Conservation (phyloP, 345 rosid genomes). For the Aquilaria malaccensis region DNA sequence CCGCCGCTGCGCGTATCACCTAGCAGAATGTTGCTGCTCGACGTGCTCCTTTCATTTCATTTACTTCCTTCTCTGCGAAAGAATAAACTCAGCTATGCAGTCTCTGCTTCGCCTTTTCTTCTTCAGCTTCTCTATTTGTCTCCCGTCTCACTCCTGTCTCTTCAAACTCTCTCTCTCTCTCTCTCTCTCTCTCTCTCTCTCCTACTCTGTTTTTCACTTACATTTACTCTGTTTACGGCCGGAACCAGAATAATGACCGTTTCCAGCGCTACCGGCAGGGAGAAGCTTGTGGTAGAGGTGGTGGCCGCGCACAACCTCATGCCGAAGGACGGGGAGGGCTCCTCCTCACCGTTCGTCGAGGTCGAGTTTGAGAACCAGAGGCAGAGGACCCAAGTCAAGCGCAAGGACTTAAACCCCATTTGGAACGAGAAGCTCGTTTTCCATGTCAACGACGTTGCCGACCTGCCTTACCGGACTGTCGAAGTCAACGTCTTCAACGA, state of each 20-base stretch:
- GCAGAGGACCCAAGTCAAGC: conserved; percentile 43
- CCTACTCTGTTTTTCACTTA: too few species aligned
- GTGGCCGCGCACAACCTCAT: conserved; percentile 66
- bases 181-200: not conserved
- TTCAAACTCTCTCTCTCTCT: not conserved
- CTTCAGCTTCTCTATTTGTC: not conserved
- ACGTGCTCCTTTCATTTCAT: not conserved
- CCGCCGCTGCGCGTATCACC: not conserved
- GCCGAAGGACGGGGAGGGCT: conserved; percentile 81
- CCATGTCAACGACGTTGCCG: conserved; percentile 34
- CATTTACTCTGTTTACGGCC: not conserved
- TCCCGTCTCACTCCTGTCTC: not conserved
- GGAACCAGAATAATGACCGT: conserved; percentile 12
- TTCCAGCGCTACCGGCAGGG: conserved; percentile 20
- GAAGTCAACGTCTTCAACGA: conserved; percentile 60
- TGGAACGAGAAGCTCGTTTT: conserved; percentile 78
- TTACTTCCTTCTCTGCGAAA: conserved; percentile 3
- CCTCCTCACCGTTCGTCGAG: conserved; percentile 66
- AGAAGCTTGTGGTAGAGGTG: conserved; percentile 64
- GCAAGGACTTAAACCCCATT: conserved; percentile 60
- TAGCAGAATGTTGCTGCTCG: not conserved
- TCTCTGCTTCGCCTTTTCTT: conserved; percentile 1
- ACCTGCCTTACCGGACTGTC: conserved; percentile 45
- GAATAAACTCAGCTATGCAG: conserved; percentile 9
- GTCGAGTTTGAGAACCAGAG: conserved; percentile 63